phyloP scores from a whole-genome alignment of 164 flowering plant species.

The Magnolia changhungtana region DNA sequence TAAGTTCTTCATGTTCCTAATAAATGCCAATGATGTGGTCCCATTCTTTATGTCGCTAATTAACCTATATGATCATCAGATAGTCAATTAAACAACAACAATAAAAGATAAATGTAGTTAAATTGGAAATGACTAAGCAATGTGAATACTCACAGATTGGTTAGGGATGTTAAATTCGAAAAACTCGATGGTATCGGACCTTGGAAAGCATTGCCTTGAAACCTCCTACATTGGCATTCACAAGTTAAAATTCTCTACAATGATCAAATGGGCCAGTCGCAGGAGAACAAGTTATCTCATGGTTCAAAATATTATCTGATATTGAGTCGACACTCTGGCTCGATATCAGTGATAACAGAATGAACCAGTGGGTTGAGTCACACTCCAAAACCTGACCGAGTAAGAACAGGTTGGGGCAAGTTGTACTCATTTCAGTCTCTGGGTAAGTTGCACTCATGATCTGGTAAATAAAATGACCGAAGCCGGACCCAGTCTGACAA shows the following conservation, averaged over 20 bases:
- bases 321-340: no score
- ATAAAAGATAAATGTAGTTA: slow-evolving; percentile 28
- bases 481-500: no score
- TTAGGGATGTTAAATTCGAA: slow-evolving; percentile 47
- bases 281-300: no score
- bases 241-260: neutral
- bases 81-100: slow-evolving; percentile 14
- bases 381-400: no score
- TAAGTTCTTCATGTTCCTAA: slow-evolving; percentile 30
- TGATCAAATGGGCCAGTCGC: no score
- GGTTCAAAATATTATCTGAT: no score
- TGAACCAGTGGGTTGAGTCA: no score
- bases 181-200: slow-evolving; percentile 71
- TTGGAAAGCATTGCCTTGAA: slow-evolving; percentile 67
- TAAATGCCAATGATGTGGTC: slow-evolving; percentile 51
- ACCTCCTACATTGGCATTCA: slow-evolving; percentile 39
- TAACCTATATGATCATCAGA: slow-evolving; percentile 35
- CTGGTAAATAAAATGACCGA: no score
- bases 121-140: slow-evolving; percentile 6
- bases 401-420: no score
- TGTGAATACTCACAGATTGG: slow-evolving; percentile 49
- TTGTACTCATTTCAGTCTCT: no score
- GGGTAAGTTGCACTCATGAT: no score
- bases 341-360: no score
- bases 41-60: slow-evolving; percentile 64